Base-by-base conservation (phyloP, 192 early-diverging fungal species). In the Phlyctochytrium arcticum region DNA sequence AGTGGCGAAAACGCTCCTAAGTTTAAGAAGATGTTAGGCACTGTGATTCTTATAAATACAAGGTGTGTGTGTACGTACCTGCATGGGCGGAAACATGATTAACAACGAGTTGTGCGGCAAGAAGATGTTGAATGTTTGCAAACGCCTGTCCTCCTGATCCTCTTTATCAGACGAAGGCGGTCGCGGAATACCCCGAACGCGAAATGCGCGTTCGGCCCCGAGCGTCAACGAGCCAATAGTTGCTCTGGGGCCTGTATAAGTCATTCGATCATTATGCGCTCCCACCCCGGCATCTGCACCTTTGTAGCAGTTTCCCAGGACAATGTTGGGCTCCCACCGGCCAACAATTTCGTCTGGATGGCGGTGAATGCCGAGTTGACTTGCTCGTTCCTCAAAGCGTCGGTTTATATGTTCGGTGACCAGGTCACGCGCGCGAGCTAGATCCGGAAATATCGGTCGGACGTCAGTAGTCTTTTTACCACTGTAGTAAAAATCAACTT, bases 71-170 rank as follows among this genome's bases (percentile, higher is more conserved):
- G 17, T n/a, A 21, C 21, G 21, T 51, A 54, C 57, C 51, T 77
- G 74, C 54, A 67, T 62, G 4, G 77, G 77, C 6, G 80, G 77
- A 60, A 78, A 74, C 80, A 82, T 82, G 56, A 82, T 71, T 21
- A 79, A 50, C 10, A 82, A 68, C 15, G 65, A 75, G 36, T 76
- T 75, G 62, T 82, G 80, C 9, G 74, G 72, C 24, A 82, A 67
- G 26, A 73, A 39, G 36, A 82, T 30, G 50, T 80, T 59, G 46
- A 62, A 72, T 2, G 73, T 76, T 34, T 75, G 68, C n/a, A n/a
- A n/a, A n/a, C n/a, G n/a, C n/a, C n/a, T n/a, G n/a, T n/a, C n/a
- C n/a, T 33, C 62, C 19, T 23, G 64, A 57, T 15, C n/a, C 6
- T 47, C 62, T 21, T 4, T n/a, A 17, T 7, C n/a, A n/a, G n/a